Evolutionary conservation across 257 asterid genomes (phyloP).

Genomic region (Penstemon davidsonii): DNA sequence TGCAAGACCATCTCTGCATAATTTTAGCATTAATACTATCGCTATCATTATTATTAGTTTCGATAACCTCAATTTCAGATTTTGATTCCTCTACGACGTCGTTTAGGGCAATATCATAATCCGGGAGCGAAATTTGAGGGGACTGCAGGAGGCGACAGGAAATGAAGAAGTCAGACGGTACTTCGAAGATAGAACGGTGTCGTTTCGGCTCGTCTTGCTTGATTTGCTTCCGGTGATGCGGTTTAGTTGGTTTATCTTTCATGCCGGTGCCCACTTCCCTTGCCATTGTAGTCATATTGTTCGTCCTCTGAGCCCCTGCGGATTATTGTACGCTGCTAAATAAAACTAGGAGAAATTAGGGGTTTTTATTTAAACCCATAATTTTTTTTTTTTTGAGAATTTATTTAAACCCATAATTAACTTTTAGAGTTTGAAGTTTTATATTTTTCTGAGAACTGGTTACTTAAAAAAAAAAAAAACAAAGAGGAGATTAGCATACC

Average conservation of each 20-base stretch:
- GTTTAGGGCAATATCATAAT: conserved; percentile 26
- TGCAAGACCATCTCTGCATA: conserved; percentile 91
- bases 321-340: no score
- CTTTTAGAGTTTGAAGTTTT: no score
- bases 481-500: no score
- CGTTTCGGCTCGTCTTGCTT: conserved; percentile 46
- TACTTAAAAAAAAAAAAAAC: no score
- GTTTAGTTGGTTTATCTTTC: conserved; percentile 28
- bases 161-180: conserved; percentile 59
- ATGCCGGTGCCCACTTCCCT: conserved; percentile 21
- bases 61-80: conserved; percentile 25
- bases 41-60: not conserved
- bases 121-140: conserved; percentile 43
- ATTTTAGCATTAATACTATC: conserved; percentile 4
- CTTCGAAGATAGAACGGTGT: conserved; percentile 67
- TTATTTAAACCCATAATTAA: no score
- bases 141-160: conserved; percentile 76
- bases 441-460: no score
- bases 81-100: conserved; percentile 33
- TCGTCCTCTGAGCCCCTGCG: no score
- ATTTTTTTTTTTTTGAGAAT: no score
- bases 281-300: conserved; percentile 27
- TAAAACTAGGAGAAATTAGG: no score
- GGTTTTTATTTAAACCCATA: no score
- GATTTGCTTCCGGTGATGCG: conserved; percentile 26